Base-by-base conservation (phyloP, 192 early-diverging fungal species). In the Entophlyctis helioformis region DNA sequence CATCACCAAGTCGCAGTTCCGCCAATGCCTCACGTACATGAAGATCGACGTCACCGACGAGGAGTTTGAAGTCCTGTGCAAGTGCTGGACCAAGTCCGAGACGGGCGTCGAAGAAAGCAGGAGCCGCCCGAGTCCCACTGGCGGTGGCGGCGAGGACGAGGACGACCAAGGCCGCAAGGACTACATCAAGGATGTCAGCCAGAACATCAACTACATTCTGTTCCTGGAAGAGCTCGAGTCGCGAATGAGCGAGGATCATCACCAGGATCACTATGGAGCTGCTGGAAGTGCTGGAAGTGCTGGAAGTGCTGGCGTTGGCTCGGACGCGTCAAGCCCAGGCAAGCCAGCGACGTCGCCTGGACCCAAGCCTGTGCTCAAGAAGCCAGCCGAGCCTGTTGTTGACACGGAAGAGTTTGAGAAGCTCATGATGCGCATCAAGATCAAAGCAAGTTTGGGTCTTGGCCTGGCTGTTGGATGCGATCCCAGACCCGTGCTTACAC, bases 1-100 rank as follows among this genome's bases (percentile, higher is more conserved):
- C 27, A 67, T 76, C 1, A 71, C 70, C 3, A 64, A 66, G 39
- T 44, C 55, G 11, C 71, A 76, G 37, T 71, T 76, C 51, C 53
- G 70, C 12, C 67, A 71, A 42, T 64, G 66, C 39, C 50, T 73
- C 2, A 55, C 66, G 1, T 74, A 63, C 53, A 51, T 69, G 36
- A 40, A 60, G 18, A 53, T 55, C 19, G 36, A 67, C 32, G 50
- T 74, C 9, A 55, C 50, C 11, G 70, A 76, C 19, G 54, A 52
- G 19, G 64, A 74, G 47, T 71, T 76, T 49, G 53, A 56, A 24
- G 41, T 66, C 8, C 42, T 76, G 13, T 64, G 64, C 50, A 76
- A 67, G 48, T 18, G 60, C 13, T 75, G 60, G 48, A 48, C 46
- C 11, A 60, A 63, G 24, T 42, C 54, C 29, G 20, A 9, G 29